A percentile compares a stretch with the other conserved stretches of the same genome.
phyloP scores from a whole-genome alignment of 2,329 filamentous ascomycete genomes.

The Colletotrichum lupini region DNA sequence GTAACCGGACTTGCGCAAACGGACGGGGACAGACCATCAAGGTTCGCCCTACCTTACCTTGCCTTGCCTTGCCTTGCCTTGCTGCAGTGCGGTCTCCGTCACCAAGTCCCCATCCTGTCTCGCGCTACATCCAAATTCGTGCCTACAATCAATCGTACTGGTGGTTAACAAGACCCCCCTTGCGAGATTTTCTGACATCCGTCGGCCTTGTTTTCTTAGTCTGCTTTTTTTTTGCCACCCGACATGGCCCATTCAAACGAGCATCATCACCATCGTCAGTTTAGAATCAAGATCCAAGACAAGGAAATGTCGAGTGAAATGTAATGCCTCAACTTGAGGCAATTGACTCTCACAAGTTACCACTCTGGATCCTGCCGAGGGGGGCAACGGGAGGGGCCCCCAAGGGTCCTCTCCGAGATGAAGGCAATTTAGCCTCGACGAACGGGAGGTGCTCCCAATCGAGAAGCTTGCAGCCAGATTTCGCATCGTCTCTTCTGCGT shows the following conservation, averaged over 20 bases:
- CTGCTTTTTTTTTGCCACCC: not conserved
- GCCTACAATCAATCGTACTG: not conserved
- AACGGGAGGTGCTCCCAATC: constrained; percentile 1
- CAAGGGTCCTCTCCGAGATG: constrained; percentile 19
- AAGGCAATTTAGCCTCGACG: constrained; percentile 22
- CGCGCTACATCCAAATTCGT: not conserved
- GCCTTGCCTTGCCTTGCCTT: not conserved
- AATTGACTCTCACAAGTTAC: not conserved
- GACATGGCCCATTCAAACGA: not conserved
- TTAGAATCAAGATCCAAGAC: not conserved
- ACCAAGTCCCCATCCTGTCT: constrained; percentile 9
- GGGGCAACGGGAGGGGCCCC: not conserved
- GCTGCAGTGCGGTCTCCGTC: not conserved
- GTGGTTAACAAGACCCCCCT: not conserved
- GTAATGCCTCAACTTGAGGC: constrained; percentile 9
- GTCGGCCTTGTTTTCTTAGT: constrained; percentile 4
- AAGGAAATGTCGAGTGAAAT: not conserved
- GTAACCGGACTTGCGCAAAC: constrained; percentile 22
- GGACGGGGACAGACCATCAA: constrained; percentile 22
- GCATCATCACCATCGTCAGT: not conserved
- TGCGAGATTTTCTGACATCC: constrained; percentile 14
- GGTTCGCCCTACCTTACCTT: constrained; percentile 6
- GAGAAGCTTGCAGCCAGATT: constrained; percentile 10
- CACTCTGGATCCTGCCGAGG: not conserved
- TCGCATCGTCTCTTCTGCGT: not conserved